phyloP scores from a whole-genome alignment of 2,329 filamentous ascomycete species.

The Nemania sp. region DNA sequence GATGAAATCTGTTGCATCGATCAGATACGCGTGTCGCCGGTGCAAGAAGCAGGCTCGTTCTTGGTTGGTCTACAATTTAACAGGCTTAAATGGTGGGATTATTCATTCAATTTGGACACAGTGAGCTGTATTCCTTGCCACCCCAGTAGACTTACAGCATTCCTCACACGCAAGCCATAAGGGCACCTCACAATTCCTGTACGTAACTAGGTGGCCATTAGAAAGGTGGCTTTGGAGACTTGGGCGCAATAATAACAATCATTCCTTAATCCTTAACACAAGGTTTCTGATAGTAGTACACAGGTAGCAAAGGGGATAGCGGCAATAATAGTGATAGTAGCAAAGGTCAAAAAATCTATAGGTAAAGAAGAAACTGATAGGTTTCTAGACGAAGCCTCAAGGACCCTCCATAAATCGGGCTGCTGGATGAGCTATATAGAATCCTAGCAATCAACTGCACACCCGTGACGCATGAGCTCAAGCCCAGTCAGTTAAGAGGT shows the following conservation, averaged over 20 bases:
- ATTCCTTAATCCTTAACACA: too few relatives aligned
- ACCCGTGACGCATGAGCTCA: neutral
- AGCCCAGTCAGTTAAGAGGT: too few relatives aligned
- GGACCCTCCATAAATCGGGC: neutral
- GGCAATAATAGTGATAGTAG: neutral
- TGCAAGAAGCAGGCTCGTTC: neutral
- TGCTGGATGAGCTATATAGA: slow-evolving; percentile 11
- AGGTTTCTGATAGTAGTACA: slow-evolving; percentile 14
- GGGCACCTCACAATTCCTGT: too few relatives aligned
- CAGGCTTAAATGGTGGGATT: too few relatives aligned
- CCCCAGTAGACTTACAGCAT: too few relatives aligned
- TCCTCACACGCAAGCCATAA: too few relatives aligned
- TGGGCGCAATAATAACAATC: too few relatives aligned
- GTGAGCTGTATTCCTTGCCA: too few relatives aligned
- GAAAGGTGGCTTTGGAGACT: too few relatives aligned
- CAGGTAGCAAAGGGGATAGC: neutral
- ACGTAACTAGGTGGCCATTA: too few relatives aligned
- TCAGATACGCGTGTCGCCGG: slow-evolving; percentile 10
- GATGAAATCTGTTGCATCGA: neutral
- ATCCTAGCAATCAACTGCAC: neutral
- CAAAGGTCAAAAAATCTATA: neutral
- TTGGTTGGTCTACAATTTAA: slow-evolving; percentile 7
- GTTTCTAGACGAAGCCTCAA: neutral
- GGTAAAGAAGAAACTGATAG: neutral
- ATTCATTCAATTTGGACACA: too few relatives aligned